These are phyloP conservation scores for Rhodosporidiobolus sp. DNA, from an alignment of 768 basidiomycete species.

Conservation along the genomic window DNA sequence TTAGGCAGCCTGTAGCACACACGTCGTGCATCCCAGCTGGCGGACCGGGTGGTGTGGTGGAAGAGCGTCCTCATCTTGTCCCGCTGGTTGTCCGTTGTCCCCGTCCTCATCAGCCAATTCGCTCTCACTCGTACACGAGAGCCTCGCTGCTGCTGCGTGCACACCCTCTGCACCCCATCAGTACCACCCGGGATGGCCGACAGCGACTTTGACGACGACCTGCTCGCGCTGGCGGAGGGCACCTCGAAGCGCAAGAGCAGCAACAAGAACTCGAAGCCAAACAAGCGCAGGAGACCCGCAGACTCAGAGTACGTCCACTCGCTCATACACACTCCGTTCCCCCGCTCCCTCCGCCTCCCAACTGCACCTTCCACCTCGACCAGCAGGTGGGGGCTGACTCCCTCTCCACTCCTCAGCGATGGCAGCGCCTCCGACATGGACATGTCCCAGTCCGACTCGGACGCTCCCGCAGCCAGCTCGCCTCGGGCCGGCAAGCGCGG, in stretches of 20 bases:
- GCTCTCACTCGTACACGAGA: too few species aligned
- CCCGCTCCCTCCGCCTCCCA: background rate
- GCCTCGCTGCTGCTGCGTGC: too few species aligned
- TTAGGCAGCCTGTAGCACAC: too few species aligned
- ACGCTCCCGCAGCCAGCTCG: constrained; percentile 43
- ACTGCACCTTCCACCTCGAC: background rate
- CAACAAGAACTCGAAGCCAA: constrained; percentile 15
- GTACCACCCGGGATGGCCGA: background rate
- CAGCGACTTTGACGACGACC: constrained; percentile 57
- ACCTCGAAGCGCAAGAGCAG: constrained; percentile 37
- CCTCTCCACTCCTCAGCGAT: constrained; percentile 3
- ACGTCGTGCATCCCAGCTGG: too few species aligned
- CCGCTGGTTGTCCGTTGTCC: too few species aligned
- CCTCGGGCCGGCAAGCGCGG: constrained; percentile 42
- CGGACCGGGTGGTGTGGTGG: too few species aligned
- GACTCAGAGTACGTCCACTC: background rate
- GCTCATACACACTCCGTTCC: too few species aligned
- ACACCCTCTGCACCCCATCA: too few species aligned
- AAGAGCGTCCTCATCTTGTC: too few species aligned
- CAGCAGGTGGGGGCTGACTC: background rate
- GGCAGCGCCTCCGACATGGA: constrained; percentile 37
- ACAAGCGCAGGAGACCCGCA: constrained; percentile 30
- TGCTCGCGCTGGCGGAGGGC: constrained; percentile 74
- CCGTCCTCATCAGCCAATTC: too few species aligned
- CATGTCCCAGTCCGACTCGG: constrained; percentile 59